Conservation (phyloP, 2,329 filamentous ascomycete species). For the Aspergillus bombycis region DNA sequence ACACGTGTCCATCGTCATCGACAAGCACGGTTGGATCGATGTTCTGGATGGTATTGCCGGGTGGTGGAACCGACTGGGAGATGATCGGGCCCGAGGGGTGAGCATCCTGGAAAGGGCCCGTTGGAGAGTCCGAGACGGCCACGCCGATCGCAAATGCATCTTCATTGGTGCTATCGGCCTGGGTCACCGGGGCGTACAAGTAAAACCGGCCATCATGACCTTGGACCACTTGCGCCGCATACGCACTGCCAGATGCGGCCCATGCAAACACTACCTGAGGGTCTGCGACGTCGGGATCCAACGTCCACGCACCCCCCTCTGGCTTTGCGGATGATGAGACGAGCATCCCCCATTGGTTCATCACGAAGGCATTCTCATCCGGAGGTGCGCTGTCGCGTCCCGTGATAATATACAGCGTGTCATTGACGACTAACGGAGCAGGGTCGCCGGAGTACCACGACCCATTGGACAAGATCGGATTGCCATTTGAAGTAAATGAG, state of each 20-base stretch:
- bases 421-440: slow-evolving; percentile 4
- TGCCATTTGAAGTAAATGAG: slow-evolving; percentile 4
- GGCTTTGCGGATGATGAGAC: neutral
- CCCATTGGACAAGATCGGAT: slow-evolving; percentile 5
- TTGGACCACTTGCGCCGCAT: slow-evolving; percentile 5
- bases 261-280: neutral
- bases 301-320: slow-evolving; percentile 1
- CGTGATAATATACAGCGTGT: slow-evolving; percentile 7
- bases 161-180: neutral
- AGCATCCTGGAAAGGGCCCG: slow-evolving; percentile 4
- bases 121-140: neutral
- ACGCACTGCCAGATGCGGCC: neutral
- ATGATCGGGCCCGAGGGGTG: slow-evolving; percentile 8
- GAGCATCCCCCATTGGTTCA: slow-evolving; percentile 7
- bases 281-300: slow-evolving; percentile 1
- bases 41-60: slow-evolving; percentile 5
- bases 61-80: slow-evolving; percentile 5
- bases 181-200: slow-evolving; percentile 3
- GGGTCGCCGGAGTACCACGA: slow-evolving; percentile 6
- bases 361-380: slow-evolving; percentile 4
- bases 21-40: slow-evolving; percentile 8
- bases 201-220: slow-evolving; percentile 6
- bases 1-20: slow-evolving; percentile 7
- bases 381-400: slow-evolving; percentile 1
- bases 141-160: slow-evolving; percentile 8